These are phyloP conservation scores for Oidium heveae DNA, from an alignment of 2,329 filamentous ascomycete species.

Conservation along the genomic window DNA sequence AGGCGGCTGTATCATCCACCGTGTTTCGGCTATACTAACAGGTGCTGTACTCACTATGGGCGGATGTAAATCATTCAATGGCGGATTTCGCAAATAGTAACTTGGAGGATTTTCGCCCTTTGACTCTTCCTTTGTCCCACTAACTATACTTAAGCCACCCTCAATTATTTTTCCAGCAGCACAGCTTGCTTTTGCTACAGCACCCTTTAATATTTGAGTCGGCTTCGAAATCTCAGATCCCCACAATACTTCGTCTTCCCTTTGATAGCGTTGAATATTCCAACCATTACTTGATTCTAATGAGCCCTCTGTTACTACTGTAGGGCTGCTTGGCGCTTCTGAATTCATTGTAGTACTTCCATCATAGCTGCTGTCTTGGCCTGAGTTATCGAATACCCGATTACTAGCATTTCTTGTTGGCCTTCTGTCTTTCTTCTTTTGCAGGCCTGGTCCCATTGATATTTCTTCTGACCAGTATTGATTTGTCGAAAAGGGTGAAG, in stretches of 20 bases:
- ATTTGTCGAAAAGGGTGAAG: conserved; percentile 63
- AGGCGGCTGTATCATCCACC: conserved; percentile 84
- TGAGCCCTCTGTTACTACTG: conserved; percentile 21
- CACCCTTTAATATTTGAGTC: conserved; percentile 23
- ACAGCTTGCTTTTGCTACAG: conserved; percentile 23
- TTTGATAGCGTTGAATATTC: conserved; percentile 59
- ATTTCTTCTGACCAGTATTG: conserved; percentile 80
- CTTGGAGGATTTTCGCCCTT: conserved; percentile 13
- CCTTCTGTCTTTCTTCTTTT: conserved; percentile 28
- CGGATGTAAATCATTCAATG: conserved; percentile 67
- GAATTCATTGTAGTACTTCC: conserved; percentile 15
- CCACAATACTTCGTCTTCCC: conserved; percentile 75
- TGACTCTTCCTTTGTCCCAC: conserved; percentile 13
- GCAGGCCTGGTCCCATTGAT: conserved; percentile 48
- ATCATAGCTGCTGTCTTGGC: conserved; percentile 26
- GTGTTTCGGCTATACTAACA: conserved; percentile 40
- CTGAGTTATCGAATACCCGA: conserved; percentile 31
- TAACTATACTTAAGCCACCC: conserved; percentile 19
- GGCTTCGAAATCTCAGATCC: conserved; percentile 29
- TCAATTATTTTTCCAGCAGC: conserved; percentile 26
- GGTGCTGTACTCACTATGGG: conserved; percentile 59
- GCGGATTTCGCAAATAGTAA: conserved; percentile 27
- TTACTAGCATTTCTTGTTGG: conserved; percentile 31
- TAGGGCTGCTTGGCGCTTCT: conserved; percentile 19
- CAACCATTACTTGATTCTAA: conserved; percentile 29